These are phyloP conservation scores for Eimeria maxima DNA, from an alignment of 169 alveolate species.

Conservation along the genomic window DNA sequence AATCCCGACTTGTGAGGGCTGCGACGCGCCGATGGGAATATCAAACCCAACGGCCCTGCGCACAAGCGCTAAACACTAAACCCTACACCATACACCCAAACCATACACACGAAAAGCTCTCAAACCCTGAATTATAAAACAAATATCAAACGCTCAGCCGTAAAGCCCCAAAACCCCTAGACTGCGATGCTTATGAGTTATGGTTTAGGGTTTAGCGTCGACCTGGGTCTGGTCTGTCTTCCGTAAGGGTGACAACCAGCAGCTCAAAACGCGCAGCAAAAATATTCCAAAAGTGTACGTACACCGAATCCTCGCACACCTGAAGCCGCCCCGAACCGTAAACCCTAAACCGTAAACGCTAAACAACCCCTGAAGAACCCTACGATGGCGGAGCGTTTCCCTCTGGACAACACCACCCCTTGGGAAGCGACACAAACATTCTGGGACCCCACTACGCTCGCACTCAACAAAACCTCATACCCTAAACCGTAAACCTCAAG, in stretches of 20 bases:
- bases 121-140: neutral
- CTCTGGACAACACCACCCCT: neutral
- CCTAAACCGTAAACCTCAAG: neutral
- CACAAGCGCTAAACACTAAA: conserved; percentile 11
- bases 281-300: conserved; percentile 71
- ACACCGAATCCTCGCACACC: conserved; percentile 77
- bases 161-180: neutral
- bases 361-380: neutral
- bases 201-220: neutral
- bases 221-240: conserved; percentile 11
- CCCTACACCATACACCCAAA: neutral
- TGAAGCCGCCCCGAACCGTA: conserved; percentile 7
- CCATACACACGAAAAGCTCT: neutral
- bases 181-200: neutral
- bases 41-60: conserved; percentile 76
- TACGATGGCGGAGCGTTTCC: neutral
- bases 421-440: neutral
- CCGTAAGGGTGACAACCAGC: conserved; percentile 42
- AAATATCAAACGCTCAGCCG: neutral
- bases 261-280: conserved; percentile 74
- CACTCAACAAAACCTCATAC: neutral
- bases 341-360: neutral
- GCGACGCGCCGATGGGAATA: conserved; percentile 46
- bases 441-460: neutral
- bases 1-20: conserved; percentile 51